Percentiles rank a stretch among this genome's conserved stretches.
These are phyloP conservation scores for Coemansia sp. DNA, from an alignment of 192 early-diverging fungal genomes.

Conservation along the genomic window DNA sequence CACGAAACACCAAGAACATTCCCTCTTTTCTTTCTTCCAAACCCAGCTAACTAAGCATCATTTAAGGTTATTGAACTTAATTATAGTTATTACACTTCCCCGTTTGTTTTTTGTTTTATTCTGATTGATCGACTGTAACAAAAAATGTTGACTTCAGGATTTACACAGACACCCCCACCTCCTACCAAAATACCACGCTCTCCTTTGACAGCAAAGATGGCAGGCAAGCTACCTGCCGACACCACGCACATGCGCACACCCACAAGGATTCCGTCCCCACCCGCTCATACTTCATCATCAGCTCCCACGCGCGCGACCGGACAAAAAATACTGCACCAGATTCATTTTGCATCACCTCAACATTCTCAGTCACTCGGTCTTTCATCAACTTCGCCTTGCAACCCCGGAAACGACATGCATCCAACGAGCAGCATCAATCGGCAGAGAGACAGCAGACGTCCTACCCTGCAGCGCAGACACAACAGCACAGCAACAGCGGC, in stretches of 20 bases:
- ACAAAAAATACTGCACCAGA: not conserved
- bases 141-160: too few relatives aligned
- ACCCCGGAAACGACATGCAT: too few relatives aligned
- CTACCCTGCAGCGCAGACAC: slow-evolving; percentile 1
- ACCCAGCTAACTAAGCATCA: too few relatives aligned
- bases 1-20: too few relatives aligned
- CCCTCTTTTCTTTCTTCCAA: too few relatives aligned
- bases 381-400: not conserved
- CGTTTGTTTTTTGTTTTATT: too few relatives aligned
- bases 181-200: too few relatives aligned
- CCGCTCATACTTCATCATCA: not conserved
- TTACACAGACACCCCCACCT: not conserved
- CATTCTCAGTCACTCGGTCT: not conserved
- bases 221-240: too few relatives aligned
- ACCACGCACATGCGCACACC: slow-evolving; percentile 9
- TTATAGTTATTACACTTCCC: too few relatives aligned
- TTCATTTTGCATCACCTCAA: not conserved
- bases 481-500: not conserved
- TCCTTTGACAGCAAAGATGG: too few relatives aligned
- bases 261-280: not conserved
- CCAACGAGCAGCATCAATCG: not conserved
- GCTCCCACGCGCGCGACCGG: not conserved
- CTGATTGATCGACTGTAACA: too few relatives aligned
- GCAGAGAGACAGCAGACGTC: not conserved
- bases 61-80: too few relatives aligned